phyloP scores from a whole-genome alignment of 106 monocot species.

The Acorus calamus region DNA sequence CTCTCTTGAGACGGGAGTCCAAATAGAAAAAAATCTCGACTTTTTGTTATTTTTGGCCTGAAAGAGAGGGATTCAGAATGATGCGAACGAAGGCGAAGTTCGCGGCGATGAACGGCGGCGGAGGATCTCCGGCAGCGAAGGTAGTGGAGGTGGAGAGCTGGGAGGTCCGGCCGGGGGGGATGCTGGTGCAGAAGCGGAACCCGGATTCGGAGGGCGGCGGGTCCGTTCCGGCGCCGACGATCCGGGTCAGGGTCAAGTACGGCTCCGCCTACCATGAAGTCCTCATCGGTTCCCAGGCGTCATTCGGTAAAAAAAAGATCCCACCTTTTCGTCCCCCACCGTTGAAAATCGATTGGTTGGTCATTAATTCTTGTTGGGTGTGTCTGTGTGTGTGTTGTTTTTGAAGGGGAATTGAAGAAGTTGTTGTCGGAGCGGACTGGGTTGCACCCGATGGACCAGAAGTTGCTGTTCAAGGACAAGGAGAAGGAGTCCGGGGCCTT shows the following conservation, averaged over 20 bases:
- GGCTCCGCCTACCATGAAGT: constrained; percentile 65
- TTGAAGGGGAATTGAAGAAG: constrained; percentile 89
- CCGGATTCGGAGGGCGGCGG: constrained; percentile 14
- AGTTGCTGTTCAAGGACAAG: constrained; percentile 74
- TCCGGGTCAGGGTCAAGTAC: constrained; percentile 77
- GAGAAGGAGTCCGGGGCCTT: constrained; percentile 57
- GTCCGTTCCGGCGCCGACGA: constrained; percentile 14
- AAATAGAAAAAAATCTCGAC: too few relatives aligned
- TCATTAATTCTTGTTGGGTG: background rate
- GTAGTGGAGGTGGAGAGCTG: constrained; percentile 22
- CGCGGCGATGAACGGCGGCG: background rate
- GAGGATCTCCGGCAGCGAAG: constrained; percentile 4
- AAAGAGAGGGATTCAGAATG: background rate
- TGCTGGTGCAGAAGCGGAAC: constrained; percentile 88
- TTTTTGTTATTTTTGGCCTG: background rate
- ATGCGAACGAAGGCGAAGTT: background rate
- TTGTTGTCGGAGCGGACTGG: constrained; percentile 53
- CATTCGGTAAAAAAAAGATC: constrained; percentile 42
- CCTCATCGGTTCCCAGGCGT: constrained; percentile 59
- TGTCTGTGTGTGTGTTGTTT: background rate
- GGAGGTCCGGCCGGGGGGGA: constrained; percentile 89
- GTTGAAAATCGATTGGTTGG: background rate
- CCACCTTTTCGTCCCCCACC: background rate
- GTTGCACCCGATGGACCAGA: constrained; percentile 72
- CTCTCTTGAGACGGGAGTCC: too few relatives aligned